Base-by-base conservation (phyloP, 2,329 filamentous ascomycete species). In the Periglandula ipomoeae region DNA sequence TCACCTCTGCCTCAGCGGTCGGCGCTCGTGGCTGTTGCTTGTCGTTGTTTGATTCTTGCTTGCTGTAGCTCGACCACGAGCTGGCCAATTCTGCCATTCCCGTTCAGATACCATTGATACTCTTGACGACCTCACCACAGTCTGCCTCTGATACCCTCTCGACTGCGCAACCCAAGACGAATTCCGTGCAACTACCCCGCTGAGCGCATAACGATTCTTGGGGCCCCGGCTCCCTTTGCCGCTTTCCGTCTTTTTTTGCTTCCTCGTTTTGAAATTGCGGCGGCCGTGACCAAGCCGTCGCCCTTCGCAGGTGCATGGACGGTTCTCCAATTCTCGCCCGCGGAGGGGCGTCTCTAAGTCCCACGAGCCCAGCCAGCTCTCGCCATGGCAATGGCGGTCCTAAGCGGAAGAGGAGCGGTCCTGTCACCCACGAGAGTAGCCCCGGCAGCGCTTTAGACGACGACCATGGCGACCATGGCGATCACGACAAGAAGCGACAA, bases 401-500 rank as follows among this genome's bases (percentile, higher is more conserved):
- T 53, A 84, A 84, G 70, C 71, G 81, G 61, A 84, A 84, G 72
- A 63, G 69, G 49, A 73, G 77, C 56, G 72, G 66, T 46, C 64
- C 76, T 52, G 71, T 58, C 30, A 62, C 64, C 23, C 67, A 78
- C 52, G 80, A 82, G 50, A 83, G 79, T 61, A 83, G 79, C 55
- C 79, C 80, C 3, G 78, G 74, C 23, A 83, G 78, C 58, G 56
- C 52, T 40, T 52, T 64, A 37, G 70, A 73, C 44, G 74, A 73
- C 50, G 75, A 75, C 24, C 53, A 53, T n/a, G 51, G 47, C 26
- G 73, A 81, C 49, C 64, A 70, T 44, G 68, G 71, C 44, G 73
- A 77, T 46, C 66, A 72, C 42, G 78, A 82, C 58, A 79, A 78
- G 66, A 81, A 80, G 65, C 74, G 81, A 52, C 79, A 83, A 56